A percentile compares a stretch with the other conserved stretches of the same genome.
Conservation (phyloP, 2,329 filamentous ascomycete genomes). For the Chaetothyriales sp. region DNA sequence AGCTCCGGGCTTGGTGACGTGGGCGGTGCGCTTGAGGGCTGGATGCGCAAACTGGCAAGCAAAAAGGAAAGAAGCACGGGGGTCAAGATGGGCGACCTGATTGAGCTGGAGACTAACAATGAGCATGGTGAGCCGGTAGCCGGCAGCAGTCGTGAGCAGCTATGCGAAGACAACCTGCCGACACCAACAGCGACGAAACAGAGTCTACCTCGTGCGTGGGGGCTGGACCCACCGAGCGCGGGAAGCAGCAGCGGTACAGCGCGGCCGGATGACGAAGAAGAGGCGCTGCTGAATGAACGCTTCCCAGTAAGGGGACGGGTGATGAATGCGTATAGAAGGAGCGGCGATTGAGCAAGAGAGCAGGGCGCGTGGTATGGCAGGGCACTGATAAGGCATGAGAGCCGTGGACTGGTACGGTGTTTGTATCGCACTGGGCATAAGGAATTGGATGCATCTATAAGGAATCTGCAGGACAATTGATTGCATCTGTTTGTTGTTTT, state of each 20-base stretch:
- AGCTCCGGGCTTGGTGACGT: slow-evolving; percentile 56
- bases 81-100: slow-evolving; percentile 25
- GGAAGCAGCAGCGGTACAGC: not conserved
- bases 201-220: not conserved
- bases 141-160: not conserved
- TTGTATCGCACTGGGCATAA: no score
- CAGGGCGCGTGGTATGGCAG: not conserved
- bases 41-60: slow-evolving; percentile 61
- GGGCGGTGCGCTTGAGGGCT: slow-evolving; percentile 74
- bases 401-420: not conserved
- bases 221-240: not conserved
- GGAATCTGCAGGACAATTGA: no score
- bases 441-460: no score
- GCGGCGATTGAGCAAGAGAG: slow-evolving; percentile 1
- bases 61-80: slow-evolving; percentile 6
- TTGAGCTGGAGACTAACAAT: slow-evolving; percentile 24
- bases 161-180: not conserved
- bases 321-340: slow-evolving; percentile 9
- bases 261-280: slow-evolving; percentile 15
- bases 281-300: slow-evolving; percentile 17
- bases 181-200: slow-evolving; percentile 2
- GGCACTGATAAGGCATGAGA: not conserved
- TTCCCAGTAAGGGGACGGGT: slow-evolving; percentile 19
- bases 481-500: no score
- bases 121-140: slow-evolving; percentile 2